Evolutionary conservation across 306 rosid species (phyloP).

Genomic region (Fragaria vesca): DNA sequence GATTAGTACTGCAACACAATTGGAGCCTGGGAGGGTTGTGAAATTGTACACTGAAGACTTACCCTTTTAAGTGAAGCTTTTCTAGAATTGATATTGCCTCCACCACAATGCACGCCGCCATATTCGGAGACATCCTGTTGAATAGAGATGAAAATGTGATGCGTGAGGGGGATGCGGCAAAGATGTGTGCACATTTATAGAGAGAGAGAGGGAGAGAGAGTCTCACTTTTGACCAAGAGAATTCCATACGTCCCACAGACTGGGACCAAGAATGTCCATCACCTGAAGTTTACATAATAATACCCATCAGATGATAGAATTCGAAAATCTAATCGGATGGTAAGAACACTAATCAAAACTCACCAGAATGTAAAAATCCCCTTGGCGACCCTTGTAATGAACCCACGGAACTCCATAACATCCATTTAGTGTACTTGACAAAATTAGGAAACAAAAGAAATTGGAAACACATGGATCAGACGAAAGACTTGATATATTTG

Average conservation of each 20-base stretch:
- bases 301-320: slow-evolving; percentile 30
- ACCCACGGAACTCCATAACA: slow-evolving; percentile 92
- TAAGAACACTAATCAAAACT: slow-evolving; percentile 40
- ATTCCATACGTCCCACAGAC: slow-evolving; percentile 96
- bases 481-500: slow-evolving; percentile 11
- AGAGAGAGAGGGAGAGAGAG: slow-evolving; percentile 19
- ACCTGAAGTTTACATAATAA: slow-evolving; percentile 49
- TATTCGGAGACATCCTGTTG: slow-evolving; percentile 82
- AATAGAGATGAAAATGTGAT: slow-evolving; percentile 22
- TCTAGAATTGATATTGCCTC: slow-evolving; percentile 97
- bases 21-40: neutral
- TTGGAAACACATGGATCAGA: slow-evolving; percentile 23
- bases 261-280: slow-evolving; percentile 98
- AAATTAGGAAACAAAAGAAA: slow-evolving; percentile 10
- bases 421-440: slow-evolving; percentile 66
- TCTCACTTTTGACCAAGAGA: slow-evolving; percentile 80
- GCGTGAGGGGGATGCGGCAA: neutral
- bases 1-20: neutral
- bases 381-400: slow-evolving; percentile 95
- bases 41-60: slow-evolving; percentile 7
- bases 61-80: slow-evolving; percentile 95
- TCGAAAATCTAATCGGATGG: slow-evolving; percentile 1
- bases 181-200: neutral
- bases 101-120: slow-evolving; percentile 93
- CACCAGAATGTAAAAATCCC: slow-evolving; percentile 94